Conservation (phyloP, 805 yeast genomes). For the Saccharomycopsis fermentans region DNA sequence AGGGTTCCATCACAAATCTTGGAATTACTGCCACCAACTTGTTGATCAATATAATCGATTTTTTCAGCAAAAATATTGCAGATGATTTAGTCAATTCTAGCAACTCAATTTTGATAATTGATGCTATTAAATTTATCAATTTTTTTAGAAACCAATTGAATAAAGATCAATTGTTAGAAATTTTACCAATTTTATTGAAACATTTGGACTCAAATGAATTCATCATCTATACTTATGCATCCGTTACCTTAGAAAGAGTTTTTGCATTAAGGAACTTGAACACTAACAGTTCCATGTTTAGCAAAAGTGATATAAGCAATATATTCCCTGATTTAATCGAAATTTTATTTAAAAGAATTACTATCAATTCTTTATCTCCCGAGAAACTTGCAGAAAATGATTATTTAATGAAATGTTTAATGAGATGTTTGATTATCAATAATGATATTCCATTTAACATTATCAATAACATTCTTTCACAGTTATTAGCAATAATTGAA, state of each 20-base stretch:
- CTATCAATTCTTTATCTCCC: constrained; percentile 53
- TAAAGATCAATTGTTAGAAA: constrained; percentile 67
- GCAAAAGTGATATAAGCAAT: constrained; percentile 60
- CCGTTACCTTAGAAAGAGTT: constrained; percentile 85
- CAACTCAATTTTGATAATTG: constrained; percentile 77
- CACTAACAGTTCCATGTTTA: constrained; percentile 35
- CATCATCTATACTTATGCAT: constrained; percentile 87
- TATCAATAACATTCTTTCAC: constrained; percentile 35
- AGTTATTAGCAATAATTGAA: constrained; percentile 57
- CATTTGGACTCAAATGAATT: constrained; percentile 59
- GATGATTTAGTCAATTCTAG: constrained; percentile 57
- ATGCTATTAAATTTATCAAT: constrained; percentile 85
- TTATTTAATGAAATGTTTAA: constrained; percentile 77
- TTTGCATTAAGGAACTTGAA: constrained; percentile 56
- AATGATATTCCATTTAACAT: constrained; percentile 36
- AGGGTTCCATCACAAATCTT: constrained; percentile 74
- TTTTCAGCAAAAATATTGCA: constrained; percentile 73
- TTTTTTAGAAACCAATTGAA: constrained; percentile 88
- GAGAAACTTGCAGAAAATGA: constrained; percentile 94
- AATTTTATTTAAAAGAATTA: constrained; percentile 57
- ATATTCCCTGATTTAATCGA: constrained; percentile 51
- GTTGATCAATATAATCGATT: constrained; percentile 75
- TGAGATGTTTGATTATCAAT: constrained; percentile 69
- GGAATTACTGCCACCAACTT: constrained; percentile 85
- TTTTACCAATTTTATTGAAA: constrained; percentile 66